phyloP scores from a whole-genome alignment of 306 rosid genomes.

The Trichosanthes truncata region DNA sequence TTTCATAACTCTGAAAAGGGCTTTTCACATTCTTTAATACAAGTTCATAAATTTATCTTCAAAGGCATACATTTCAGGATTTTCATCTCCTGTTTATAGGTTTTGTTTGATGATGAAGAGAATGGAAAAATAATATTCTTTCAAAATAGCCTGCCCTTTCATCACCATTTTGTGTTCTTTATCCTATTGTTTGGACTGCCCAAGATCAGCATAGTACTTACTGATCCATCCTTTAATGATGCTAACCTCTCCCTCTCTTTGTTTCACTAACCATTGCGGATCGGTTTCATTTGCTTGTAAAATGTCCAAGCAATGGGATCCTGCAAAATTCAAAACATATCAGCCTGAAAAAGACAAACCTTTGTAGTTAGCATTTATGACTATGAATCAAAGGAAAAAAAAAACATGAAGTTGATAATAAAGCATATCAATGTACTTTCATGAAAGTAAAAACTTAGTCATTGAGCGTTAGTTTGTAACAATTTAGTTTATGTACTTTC shows the following conservation, averaged over 20 bases:
- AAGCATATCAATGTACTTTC: too few relatives aligned
- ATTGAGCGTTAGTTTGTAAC: too few relatives aligned
- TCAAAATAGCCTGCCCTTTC: not conserved
- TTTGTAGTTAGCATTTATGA: not conserved
- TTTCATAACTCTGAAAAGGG: not conserved
- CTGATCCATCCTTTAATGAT: slow-evolving; percentile 38
- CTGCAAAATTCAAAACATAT: slow-evolving; percentile 15
- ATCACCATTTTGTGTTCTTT: not conserved
- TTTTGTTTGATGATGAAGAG: not conserved
- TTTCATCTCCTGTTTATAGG: not conserved
- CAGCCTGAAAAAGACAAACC: not conserved
- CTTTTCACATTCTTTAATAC: slow-evolving; percentile 1
- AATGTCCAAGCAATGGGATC: slow-evolving; percentile 50
- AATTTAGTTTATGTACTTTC: too few relatives aligned
- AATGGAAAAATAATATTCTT: not conserved
- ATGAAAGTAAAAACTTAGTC: too few relatives aligned
- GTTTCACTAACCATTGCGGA: slow-evolving; percentile 37
- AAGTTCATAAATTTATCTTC: not conserved
- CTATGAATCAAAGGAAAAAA: not conserved
- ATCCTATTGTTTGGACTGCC: not conserved
- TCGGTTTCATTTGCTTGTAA: slow-evolving; percentile 14
- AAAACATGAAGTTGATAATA: not conserved
- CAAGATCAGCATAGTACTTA: slow-evolving; percentile 27
- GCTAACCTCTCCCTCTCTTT: slow-evolving; percentile 22
- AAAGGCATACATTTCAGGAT: not conserved